Evolutionary conservation across 805 yeast species (phyloP), one percentile per base, ranked within the genome.

Genomic region (Lipomyces sp.): DNA sequence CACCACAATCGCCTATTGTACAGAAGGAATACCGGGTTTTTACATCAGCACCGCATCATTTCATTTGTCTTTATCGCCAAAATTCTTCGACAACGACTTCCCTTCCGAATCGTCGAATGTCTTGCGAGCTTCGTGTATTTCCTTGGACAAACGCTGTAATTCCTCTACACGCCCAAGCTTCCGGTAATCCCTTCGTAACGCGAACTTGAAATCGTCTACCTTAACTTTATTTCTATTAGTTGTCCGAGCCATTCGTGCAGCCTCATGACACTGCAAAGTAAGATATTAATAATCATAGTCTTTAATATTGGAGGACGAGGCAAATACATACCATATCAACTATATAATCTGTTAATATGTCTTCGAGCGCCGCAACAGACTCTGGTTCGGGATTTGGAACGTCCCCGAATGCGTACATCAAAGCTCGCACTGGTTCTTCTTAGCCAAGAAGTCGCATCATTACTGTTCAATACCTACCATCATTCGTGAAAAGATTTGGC

Each of bases 401-500:
- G 73, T 89, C 94, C 1, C 94, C 94, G 75, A 83, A 88, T 0
- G 92, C 92, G 70, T 85, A 89, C 63, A 89, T 76, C 59, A 89
- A 75, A 0, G 89, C 82, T 69, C 85, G 83, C 39, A 73, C 75
- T 66, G 87, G 78, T 24, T 24, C 24, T 24, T 24, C 24, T 24
- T 24, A 24, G 24, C 24, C 24, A 24, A 24, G 24, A 24, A 24
- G 24, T 24, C 24, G 24, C 24, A 24, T 24, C 24, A 24, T 24
- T 0, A 7, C n/a, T 18, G 50, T 7, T 13, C 5, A 24, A 5
- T 24, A 64, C 77, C 48, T 70, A 75, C 78, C 69, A 58, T 77
- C 87, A 55, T 80, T 81, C 4, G 84, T 75, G 72, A 84, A 84
- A 13, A 82, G 72, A 69, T 80, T 80, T 1, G 82, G 75, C 72